These are phyloP conservation scores for Xylaria venustula DNA, from an alignment of 495 filamentous ascomycete species.

Conservation along the genomic window DNA sequence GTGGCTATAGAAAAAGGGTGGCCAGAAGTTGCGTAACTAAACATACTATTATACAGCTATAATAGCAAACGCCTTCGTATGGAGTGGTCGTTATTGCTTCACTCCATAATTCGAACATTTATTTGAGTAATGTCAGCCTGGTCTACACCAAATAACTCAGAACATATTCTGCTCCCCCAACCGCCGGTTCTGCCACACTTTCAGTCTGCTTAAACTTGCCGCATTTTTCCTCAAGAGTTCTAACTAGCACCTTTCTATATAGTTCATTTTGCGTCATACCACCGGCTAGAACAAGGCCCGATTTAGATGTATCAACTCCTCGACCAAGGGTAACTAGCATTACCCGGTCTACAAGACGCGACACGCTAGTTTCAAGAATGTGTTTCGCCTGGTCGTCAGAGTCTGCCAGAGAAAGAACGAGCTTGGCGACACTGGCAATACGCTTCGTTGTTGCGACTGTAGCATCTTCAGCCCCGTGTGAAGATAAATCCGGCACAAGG, in stretches of 20 bases:
- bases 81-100: too few species aligned
- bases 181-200: not conserved
- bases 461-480: not conserved
- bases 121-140: too few species aligned
- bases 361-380: not conserved
- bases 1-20: too few species aligned
- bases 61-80: too few species aligned
- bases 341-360: not conserved
- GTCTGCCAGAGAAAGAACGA: conserved; percentile 8
- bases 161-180: conserved; percentile 1
- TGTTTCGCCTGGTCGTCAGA: conserved; percentile 2
- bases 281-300: conserved; percentile 4
- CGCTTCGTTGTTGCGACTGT: not conserved
- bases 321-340: not conserved
- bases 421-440: conserved; percentile 3
- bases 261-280: conserved; percentile 1
- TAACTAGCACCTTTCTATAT: not conserved
- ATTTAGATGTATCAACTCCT: not conserved
- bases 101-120: too few species aligned
- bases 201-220: not conserved
- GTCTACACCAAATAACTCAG: not conserved
- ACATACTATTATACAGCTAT: too few species aligned
- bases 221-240: not conserved
- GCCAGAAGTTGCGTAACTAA: too few species aligned
- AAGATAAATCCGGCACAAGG: not conserved